These are phyloP conservation scores for Termitomyces sp. DNA, from an alignment of 768 basidiomycete species.

Conservation along the genomic window DNA sequence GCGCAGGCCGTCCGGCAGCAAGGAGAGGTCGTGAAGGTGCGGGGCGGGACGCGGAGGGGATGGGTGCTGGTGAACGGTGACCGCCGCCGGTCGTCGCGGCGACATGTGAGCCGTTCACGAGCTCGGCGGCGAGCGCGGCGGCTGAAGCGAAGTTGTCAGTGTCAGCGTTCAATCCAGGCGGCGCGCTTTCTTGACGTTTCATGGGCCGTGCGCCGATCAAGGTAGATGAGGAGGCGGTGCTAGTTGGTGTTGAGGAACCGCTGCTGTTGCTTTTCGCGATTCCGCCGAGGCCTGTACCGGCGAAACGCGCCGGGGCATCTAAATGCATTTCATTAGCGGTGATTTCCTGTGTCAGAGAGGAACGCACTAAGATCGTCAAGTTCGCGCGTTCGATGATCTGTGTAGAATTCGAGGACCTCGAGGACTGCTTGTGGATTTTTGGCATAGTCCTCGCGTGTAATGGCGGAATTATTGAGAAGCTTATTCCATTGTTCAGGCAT, in stretches of 20 bases:
- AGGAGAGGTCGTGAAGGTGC: slow-evolving; percentile 67
- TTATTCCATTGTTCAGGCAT: slow-evolving; percentile 98
- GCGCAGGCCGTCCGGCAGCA: slow-evolving; percentile 52
- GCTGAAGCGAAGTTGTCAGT: slow-evolving; percentile 38
- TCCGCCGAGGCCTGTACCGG: slow-evolving; percentile 89
- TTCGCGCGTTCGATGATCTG: slow-evolving; percentile 95
- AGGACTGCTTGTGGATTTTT: slow-evolving; percentile 96
- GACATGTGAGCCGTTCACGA: slow-evolving; percentile 49
- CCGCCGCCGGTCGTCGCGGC: slow-evolving; percentile 22
- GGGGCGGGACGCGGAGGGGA: slow-evolving; percentile 50
- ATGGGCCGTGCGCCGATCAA: slow-evolving; percentile 17
- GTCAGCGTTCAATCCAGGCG: slow-evolving; percentile 35
- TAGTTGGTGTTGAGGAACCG: slow-evolving; percentile 16
- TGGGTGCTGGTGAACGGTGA: slow-evolving; percentile 5
- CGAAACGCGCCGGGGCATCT: slow-evolving; percentile 77
- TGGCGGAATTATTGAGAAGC: slow-evolving; percentile 93
- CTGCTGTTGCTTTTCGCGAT: slow-evolving; percentile 36
- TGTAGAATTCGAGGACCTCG: slow-evolving; percentile 98
- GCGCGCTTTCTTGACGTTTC: slow-evolving; percentile 37
- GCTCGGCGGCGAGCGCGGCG: slow-evolving; percentile 57
- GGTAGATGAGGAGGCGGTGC: slow-evolving; percentile 14
- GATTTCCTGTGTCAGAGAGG: slow-evolving; percentile 11
- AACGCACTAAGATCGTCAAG: slow-evolving; percentile 48
- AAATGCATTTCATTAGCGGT: slow-evolving; percentile 9
- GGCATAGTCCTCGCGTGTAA: slow-evolving; percentile 96